Percentiles rank a stretch among this genome's conserved stretches.
Conservation (phyloP, 2,329 filamentous ascomycete species). For the Cordyceps cateniannulata region DNA sequence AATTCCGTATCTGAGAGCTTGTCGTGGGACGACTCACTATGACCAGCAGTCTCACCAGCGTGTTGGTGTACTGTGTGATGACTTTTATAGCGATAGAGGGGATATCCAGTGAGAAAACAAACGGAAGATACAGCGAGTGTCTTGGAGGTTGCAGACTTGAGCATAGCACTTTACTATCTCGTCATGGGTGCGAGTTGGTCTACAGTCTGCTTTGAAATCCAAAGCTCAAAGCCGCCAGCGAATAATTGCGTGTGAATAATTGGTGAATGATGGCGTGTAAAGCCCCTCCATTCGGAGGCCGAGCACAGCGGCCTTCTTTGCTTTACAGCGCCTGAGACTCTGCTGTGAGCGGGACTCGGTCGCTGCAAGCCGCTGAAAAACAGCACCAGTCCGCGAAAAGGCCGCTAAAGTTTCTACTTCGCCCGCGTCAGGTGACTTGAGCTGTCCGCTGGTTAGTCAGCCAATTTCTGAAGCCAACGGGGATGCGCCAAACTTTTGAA, state of each 20-base stretch:
- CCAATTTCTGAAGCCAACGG: not conserved
- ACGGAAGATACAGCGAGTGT: constrained; percentile 24
- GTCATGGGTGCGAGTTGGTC: not conserved
- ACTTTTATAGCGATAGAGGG: constrained; percentile 21
- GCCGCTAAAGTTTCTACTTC: not conserved
- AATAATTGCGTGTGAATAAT: not conserved
- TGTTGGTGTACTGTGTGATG: not conserved
- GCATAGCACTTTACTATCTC: constrained; percentile 25
- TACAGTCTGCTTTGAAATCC: constrained; percentile 12
- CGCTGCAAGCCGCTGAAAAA: not conserved
- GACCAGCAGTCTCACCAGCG: not conserved
- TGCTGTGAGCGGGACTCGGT: not conserved
- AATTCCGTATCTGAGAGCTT: not conserved
- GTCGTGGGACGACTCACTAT: not conserved
- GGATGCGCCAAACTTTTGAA: constrained; percentile 7
- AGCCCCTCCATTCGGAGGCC: not conserved
- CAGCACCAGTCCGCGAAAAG: not conserved
- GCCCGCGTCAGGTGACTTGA: constrained; percentile 4
- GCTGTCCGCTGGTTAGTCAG: not conserved
- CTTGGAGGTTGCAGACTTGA: constrained; percentile 21
- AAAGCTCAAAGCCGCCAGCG: constrained; percentile 6
- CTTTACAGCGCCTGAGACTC: not conserved
- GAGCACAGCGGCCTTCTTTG: not conserved
- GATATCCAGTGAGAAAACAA: constrained; percentile 23
- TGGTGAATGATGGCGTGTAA: too few species aligned